Evolutionary conservation across 2,329 filamentous ascomycete genomes (phyloP).

Genomic region (Scytalidium sp.): DNA sequence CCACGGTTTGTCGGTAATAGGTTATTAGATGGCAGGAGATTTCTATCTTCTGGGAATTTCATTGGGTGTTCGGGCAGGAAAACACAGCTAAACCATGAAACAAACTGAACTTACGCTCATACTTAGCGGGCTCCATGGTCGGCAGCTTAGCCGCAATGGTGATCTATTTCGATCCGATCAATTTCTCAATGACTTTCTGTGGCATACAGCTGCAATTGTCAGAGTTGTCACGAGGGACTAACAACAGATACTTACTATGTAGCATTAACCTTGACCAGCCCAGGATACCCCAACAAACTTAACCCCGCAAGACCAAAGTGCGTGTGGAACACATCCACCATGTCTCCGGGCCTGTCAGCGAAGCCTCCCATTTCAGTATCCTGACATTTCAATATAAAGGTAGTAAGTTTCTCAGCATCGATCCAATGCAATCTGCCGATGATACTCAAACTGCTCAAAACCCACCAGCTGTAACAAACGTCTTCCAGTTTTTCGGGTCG

Average conservation of each 20-base stretch:
- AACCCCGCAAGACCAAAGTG: slow-evolving; percentile 85
- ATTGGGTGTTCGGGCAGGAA: neutral
- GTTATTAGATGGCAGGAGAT: slow-evolving; percentile 71
- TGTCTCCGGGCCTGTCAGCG: slow-evolving; percentile 85
- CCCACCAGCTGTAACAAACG: slow-evolving; percentile 99
- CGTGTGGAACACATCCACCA: slow-evolving; percentile 98
- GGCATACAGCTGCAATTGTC: slow-evolving; percentile 61
- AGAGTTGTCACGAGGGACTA: slow-evolving; percentile 5
- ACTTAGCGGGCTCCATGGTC: slow-evolving; percentile 1
- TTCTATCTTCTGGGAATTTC: neutral
- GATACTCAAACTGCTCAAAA: slow-evolving; percentile 86
- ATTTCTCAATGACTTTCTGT: slow-evolving; percentile 58
- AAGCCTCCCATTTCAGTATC: slow-evolving; percentile 82
- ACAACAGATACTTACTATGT: slow-evolving; percentile 61
- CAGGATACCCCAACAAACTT: slow-evolving; percentile 76
- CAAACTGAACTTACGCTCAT: neutral
- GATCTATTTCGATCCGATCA: slow-evolving; percentile 40
- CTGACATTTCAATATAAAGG: slow-evolving; percentile 86
- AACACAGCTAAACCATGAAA: neutral
- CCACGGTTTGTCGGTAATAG: slow-evolving; percentile 50
- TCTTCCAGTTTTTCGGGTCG: slow-evolving; percentile 94
- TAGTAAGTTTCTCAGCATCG: slow-evolving; percentile 72
- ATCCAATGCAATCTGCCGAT: slow-evolving; percentile 91
- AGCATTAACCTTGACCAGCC: slow-evolving; percentile 77
- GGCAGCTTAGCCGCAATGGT: neutral